Evolutionary conservation across 495 filamentous ascomycete genomes (phyloP).

Genomic region (Poronia punctata): DNA sequence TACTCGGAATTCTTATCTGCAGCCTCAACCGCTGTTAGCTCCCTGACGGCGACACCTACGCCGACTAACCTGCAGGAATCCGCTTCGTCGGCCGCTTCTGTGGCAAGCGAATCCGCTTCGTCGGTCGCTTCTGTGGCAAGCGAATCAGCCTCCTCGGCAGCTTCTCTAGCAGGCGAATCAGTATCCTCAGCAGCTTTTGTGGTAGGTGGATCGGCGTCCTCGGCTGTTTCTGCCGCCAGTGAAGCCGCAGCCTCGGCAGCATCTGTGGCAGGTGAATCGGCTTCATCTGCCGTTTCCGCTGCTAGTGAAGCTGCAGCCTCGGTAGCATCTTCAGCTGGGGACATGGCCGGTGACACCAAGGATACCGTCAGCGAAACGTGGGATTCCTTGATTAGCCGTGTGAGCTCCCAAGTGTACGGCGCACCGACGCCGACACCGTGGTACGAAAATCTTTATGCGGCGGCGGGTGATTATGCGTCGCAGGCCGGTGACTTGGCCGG

Average conservation of each 20-base stretch:
- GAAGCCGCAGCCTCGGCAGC: conserved; percentile 21
- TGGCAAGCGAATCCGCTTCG: conserved; percentile 17
- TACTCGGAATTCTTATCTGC: conserved; percentile 67
- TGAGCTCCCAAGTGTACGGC: conserved; percentile 68
- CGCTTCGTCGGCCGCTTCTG: conserved; percentile 30
- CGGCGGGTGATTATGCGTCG: conserved; percentile 19
- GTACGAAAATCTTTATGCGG: conserved; percentile 39
- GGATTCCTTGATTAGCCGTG: conserved; percentile 59
- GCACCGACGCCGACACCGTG: conserved; percentile 55
- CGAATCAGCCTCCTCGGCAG: conserved; percentile 29
- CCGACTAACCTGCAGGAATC: conserved; percentile 38
- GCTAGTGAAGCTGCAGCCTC: conserved; percentile 22
- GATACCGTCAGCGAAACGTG: conserved; percentile 47
- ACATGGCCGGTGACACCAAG: conserved; percentile 32
- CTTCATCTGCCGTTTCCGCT: conserved; percentile 29
- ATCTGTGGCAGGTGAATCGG: conserved; percentile 19
- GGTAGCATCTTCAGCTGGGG: conserved; percentile 19
- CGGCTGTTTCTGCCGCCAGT: conserved; percentile 25
- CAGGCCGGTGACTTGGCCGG: conserved; percentile 19
- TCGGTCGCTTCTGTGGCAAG: conserved; percentile 16
- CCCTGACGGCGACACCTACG: conserved; percentile 42
- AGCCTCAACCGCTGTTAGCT: conserved; percentile 55
- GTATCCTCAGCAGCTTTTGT: conserved; percentile 17
- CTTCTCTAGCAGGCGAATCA: conserved; percentile 20
- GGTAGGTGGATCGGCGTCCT: conserved; percentile 25